Percentiles rank a stretch among this genome's conserved stretches.
Conservation (phyloP, 2,329 filamentous ascomycete species). For the Parastagonospora nodorum region DNA sequence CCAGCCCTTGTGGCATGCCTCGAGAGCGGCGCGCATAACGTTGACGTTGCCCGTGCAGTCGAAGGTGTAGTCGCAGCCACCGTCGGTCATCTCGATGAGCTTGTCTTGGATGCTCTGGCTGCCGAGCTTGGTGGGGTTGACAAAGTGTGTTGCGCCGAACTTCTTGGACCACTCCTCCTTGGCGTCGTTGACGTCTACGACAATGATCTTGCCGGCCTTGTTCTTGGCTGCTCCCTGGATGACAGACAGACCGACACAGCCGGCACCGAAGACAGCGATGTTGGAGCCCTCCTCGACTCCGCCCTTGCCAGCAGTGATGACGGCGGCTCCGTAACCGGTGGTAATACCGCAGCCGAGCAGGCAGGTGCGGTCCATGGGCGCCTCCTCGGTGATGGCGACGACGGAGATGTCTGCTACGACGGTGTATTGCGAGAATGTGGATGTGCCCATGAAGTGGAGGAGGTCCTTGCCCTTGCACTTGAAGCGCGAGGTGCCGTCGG, state of each 20-base stretch:
- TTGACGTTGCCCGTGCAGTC: conserved; percentile 97
- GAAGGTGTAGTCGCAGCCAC: conserved; percentile 98
- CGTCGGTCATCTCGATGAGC: conserved; percentile 96
- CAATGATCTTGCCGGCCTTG: conserved; percentile 78
- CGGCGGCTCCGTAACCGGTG: conserved; percentile 94
- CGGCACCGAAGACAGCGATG: conserved; percentile 91
- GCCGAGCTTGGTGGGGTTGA: conserved; percentile 77
- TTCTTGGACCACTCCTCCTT: conserved; percentile 94
- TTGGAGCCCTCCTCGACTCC: conserved; percentile 84
- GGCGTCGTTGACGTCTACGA: conserved; percentile 78
- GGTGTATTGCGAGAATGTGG: conserved; percentile 98
- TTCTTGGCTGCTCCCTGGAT: conserved; percentile 91
- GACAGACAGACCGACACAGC: conserved; percentile 93
- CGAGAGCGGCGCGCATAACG: conserved; percentile 93
- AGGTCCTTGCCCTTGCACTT: conserved; percentile 92
- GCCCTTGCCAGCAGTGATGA: conserved; percentile 77
- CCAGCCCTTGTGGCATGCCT: conserved; percentile 99
- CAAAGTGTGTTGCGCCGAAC: conserved; percentile 95
- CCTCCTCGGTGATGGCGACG: conserved; percentile 86
- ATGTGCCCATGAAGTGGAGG: conserved; percentile 98
- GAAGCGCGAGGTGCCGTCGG: conserved; percentile 94
- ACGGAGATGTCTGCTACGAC: conserved; percentile 98
- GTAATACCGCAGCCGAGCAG: conserved; percentile 98
- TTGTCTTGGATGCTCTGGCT: conserved; percentile 84
- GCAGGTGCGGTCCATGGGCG: conserved; percentile 94